Percentiles rank a stretch among this genome's conserved stretches.
Evolutionary conservation across 805 yeast genomes (phyloP).

Genomic region (Yarrowia bubula): DNA sequence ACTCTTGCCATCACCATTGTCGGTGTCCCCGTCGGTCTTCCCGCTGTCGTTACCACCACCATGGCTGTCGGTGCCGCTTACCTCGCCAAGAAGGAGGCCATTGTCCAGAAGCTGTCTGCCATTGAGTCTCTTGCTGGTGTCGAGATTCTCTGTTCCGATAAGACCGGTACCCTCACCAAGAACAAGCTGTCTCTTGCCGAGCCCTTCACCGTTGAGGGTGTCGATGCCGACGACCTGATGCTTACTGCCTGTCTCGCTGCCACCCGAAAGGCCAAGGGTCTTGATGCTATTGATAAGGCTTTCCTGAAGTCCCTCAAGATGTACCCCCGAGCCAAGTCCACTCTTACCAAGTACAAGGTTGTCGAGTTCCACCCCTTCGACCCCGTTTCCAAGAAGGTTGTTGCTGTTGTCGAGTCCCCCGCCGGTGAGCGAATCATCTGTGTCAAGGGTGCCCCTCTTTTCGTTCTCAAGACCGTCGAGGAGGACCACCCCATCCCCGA

Average conservation of each 20-base stretch:
- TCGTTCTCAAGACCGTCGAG: conserved; percentile 94
- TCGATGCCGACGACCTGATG: conserved; percentile 93
- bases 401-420: conserved; percentile 93
- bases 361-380: conserved; percentile 96
- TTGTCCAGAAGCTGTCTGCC: conserved; percentile 94
- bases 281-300: conserved; percentile 96
- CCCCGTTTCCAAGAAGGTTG: conserved; percentile 96
- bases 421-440: conserved; percentile 92
- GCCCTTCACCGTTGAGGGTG: conserved; percentile 98
- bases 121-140: conserved; percentile 97
- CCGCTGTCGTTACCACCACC: conserved; percentile 97
- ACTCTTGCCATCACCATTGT: conserved; percentile 93
- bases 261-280: conserved; percentile 96
- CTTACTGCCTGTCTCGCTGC: conserved; percentile 97
- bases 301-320: conserved; percentile 83
- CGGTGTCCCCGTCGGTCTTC: conserved; percentile 98
- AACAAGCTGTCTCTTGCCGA: conserved; percentile 93
- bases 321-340: conserved; percentile 91
- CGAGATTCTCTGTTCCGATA: conserved; percentile 95
- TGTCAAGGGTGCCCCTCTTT: conserved; percentile 98
- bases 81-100: conserved; percentile 95
- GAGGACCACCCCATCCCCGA: conserved; percentile 96
- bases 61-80: conserved; percentile 99
- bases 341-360: conserved; percentile 91
- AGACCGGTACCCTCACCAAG: conserved; percentile 97